Conservation (phyloP, 768 basidiomycete species). For the Amanita phalloides region DNA sequence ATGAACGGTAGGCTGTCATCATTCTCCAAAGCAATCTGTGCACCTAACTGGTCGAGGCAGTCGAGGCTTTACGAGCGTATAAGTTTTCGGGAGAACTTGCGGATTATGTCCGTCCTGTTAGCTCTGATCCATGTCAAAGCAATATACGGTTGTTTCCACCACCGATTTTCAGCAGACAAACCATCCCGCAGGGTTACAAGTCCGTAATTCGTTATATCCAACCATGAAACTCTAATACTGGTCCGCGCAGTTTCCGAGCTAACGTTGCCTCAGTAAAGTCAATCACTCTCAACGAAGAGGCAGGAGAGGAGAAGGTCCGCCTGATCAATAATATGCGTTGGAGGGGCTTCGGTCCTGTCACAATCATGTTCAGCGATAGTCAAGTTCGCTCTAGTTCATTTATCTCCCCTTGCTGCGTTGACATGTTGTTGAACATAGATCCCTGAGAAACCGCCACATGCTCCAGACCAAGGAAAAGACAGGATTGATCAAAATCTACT, state of each 20-base stretch:
- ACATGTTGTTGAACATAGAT: conserved; percentile 26
- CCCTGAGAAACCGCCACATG: conserved; percentile 53
- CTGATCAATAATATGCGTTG: conserved; percentile 83
- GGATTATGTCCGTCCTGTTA: conserved; percentile 36
- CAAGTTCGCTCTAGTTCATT: conserved; percentile 24
- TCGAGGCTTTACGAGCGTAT: conserved; percentile 65
- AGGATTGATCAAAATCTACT: conserved; percentile 46
- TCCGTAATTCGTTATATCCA: conserved; percentile 18
- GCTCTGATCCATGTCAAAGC: conserved; percentile 21
- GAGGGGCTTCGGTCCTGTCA: conserved; percentile 71
- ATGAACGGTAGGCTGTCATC: conserved; percentile 62
- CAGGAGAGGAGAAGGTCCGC: conserved; percentile 72
- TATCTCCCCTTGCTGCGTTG: background rate
- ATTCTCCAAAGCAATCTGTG: background rate
- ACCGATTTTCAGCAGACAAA: conserved; percentile 80
- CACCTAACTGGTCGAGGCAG: conserved; percentile 27
- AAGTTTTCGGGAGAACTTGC: conserved; percentile 57
- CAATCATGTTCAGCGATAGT: conserved; percentile 56
- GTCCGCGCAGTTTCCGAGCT: conserved; percentile 51
- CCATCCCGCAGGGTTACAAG: conserved; percentile 76
- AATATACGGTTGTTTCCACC: conserved; percentile 77
- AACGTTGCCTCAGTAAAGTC: conserved; percentile 66
- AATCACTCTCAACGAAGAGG: conserved; percentile 58
- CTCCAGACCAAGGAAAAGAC: conserved; percentile 48
- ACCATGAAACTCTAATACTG: background rate